Evolutionary conservation across 208 protist species (phyloP), one percentile per base, ranked within the genome.

Genomic region (Leishmania gerbilli): DNA sequence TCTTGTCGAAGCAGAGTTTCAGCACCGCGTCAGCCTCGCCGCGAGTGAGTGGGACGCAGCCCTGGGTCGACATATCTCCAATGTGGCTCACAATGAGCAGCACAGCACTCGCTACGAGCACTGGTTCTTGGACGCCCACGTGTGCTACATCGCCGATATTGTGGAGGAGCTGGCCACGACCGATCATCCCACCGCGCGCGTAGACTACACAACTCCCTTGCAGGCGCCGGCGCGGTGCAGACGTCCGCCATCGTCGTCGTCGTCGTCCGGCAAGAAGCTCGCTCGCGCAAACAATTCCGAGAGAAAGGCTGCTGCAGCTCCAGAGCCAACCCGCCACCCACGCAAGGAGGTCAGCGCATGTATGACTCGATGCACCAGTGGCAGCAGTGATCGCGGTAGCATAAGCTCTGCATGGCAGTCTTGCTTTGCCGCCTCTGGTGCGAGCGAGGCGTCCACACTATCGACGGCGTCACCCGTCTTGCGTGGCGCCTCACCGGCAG

Each of bases 41-140:
- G 68, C 84, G 42, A 88, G 86, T 51, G 60, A n/a, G 34, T 87
- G 83, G 86, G 89, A 92, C 55, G n/a, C 55, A 27, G 53, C 74
- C 42, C 78, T 86, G 9, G 89, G 89, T 1, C 83, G 80, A 42
- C 84, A 87, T 47, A 71, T 81, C 45, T 56, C 69, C 31, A 71
- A 64, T 31, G 42, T 92, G 19, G 37, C 56, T 42, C 62, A 81
- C 83, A 92, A 92, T 72, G 89, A 92, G 47, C 71, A 78, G 45
- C 79, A 83, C 60, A 89, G 89, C 71, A 82, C 86, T 53, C 89
- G 89, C 51, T 88, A 92, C 79, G 84, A 83, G 82, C 76, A 77
- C 82, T 92, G 83, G 84, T 74, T 86, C 79, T 77, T 87, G 74
- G 82, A 88, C 21, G 72, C 76, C 62, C 76, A 78, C 40, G 74